Conservation (phyloP, 768 basidiomycete genomes). For the Omphalotus guepiniiformis region DNA sequence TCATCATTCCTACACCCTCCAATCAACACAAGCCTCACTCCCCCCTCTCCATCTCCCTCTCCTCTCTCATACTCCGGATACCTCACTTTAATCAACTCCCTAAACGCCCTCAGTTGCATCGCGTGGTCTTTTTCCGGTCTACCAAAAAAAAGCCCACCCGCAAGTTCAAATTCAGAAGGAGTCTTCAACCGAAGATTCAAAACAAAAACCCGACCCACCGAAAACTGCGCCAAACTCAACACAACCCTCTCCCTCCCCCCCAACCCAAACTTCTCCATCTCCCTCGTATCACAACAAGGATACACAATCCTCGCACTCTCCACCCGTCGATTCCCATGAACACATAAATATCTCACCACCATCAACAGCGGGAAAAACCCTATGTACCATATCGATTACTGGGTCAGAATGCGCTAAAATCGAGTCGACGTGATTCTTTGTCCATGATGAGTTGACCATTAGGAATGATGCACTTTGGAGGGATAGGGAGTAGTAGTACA, state of each 20-base stretch:
- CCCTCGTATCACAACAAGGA: conserved; percentile 87
- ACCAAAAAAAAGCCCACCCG: conserved; percentile 42
- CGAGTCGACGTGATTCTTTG: conserved; percentile 74
- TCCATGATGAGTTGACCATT: conserved; percentile 98
- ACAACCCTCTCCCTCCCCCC: conserved; percentile 58
- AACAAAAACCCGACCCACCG: conserved; percentile 89
- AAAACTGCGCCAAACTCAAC: conserved; percentile 90
- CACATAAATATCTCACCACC: too few relatives aligned
- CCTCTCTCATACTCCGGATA: too few relatives aligned
- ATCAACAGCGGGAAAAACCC: not conserved
- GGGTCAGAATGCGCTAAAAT: conserved; percentile 59
- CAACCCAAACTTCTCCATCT: conserved; percentile 55
- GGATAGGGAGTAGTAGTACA: conserved; percentile 74
- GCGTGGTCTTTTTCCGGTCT: conserved; percentile 95
- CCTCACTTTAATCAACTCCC: conserved; percentile 49
- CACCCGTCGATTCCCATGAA: conserved; percentile 3
- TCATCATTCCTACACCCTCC: conserved; percentile 81
- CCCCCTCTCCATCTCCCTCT: conserved; percentile 36
- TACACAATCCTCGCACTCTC: conserved; percentile 60
- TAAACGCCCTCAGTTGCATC: conserved; percentile 71
- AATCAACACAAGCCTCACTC: conserved; percentile 66
- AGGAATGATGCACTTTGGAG: conserved; percentile 70
- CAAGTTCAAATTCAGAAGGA: conserved; percentile 54
- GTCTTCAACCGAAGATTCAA: conserved; percentile 66
- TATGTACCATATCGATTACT: conserved; percentile 36